phyloP scores from a whole-genome alignment of 345 rosid species.

The Sapria himalayana region DNA sequence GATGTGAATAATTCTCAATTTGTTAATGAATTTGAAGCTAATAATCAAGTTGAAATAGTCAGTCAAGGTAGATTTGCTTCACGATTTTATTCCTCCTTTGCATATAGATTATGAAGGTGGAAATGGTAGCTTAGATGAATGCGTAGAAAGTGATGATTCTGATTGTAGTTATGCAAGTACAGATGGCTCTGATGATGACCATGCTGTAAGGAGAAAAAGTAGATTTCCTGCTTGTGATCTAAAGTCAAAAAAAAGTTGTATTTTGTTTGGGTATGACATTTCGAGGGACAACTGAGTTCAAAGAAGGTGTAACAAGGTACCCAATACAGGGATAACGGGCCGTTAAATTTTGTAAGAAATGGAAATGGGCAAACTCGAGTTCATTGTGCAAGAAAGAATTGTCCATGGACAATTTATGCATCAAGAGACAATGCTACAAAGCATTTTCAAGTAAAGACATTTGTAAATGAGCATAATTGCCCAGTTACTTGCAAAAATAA shows the following conservation, averaged over 20 bases:
- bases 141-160: too few relatives aligned
- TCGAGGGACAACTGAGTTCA: background rate
- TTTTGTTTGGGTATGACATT: background rate
- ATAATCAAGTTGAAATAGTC: too few relatives aligned
- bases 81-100: too few relatives aligned
- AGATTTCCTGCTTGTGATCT: background rate
- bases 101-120: too few relatives aligned
- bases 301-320: background rate
- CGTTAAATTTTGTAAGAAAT: background rate
- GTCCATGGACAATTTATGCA: background rate
- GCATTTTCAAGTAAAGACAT: too few relatives aligned
- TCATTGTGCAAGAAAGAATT: background rate
- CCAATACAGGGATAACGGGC: background rate
- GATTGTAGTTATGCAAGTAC: slow-evolving; percentile 1
- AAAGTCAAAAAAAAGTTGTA: background rate
- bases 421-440: background rate
- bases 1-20: too few relatives aligned
- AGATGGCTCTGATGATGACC: background rate
- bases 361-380: background rate
- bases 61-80: too few relatives aligned
- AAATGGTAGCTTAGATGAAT: too few relatives aligned
- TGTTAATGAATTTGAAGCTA: too few relatives aligned
- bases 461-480: too few relatives aligned
- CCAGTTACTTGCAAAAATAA: too few relatives aligned
- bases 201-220: background rate